Evolutionary conservation across 129 eudicot genomes (phyloP), one percentile per base, ranked within the genome.

Genomic region (Kitagawia praeruptora): DNA sequence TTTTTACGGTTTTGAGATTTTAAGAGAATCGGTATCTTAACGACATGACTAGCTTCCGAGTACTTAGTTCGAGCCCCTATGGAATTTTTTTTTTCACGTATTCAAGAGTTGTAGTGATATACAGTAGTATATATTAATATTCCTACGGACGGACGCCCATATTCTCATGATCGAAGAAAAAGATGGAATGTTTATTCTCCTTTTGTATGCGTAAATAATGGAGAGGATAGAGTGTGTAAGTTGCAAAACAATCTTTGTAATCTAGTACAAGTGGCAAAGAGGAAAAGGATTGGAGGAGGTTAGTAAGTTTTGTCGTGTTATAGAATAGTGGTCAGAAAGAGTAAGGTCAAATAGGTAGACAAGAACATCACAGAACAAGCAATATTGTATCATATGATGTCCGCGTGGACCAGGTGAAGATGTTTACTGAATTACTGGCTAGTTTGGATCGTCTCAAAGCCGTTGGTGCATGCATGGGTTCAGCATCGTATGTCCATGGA

Each of bases 391-490:
- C 21, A 74, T 45, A 44, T 74, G 77, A 74, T 74, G 77, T 56
- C 54, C 54, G 48, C 31, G 54, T 74, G 77, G 77, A 73, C 54
- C 77, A 74, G 21, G 44, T 74, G 77, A 74, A 45, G 54, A 23
- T 14, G n/a, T n/a, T n/a, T n/a, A n/a, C n/a, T n/a, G n/a, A n/a
- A n/a, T n/a, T n/a, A n/a, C n/a, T n/a, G 38, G 23, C 66, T 23
- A n/a, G 2, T 10, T n/a, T 16, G 75, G 48, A 70, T 14, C 40
- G 75, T 38, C 45, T 38, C 75, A 70, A 70, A 18, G 53, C 51
- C 76, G 63, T 61, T 61, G 69, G 69, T 61, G 69, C 69, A 61
- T 75, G 58, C 63, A 75, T 75, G 77, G 77, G 77, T 45, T 21
- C 49, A 23, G 0, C 41, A 19, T 19, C 27, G 72, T 66, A 27